These are phyloP conservation scores for Carex scoparia DNA, from an alignment of 176 grass and related monocot genomes.

Conservation along the genomic window DNA sequence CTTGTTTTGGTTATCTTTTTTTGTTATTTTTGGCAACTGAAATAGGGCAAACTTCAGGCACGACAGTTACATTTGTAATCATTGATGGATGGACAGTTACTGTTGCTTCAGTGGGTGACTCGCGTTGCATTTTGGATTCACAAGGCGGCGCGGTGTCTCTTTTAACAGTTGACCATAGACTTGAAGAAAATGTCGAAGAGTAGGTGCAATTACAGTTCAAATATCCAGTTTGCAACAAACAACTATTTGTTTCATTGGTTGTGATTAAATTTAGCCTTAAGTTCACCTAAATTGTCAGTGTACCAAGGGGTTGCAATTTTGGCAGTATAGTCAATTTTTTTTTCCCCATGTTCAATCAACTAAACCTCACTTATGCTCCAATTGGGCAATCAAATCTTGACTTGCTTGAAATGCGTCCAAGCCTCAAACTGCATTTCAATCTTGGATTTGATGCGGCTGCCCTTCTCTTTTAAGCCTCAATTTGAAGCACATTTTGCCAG, in stretches of 20 bases:
- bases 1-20: background rate
- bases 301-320: background rate
- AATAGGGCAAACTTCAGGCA: slow-evolving; percentile 86
- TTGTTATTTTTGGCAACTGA: slow-evolving; percentile 4
- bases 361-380: background rate
- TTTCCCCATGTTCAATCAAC: background rate
- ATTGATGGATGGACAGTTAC: slow-evolving; percentile 96
- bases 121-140: slow-evolving; percentile 89
- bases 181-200: slow-evolving; percentile 99
- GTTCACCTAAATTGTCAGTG: background rate
- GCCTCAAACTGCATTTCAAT: background rate
- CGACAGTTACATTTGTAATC: slow-evolving; percentile 90
- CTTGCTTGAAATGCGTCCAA: background rate
- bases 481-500: no score
- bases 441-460: background rate
- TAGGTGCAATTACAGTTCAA: slow-evolving; percentile 33
- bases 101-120: slow-evolving; percentile 92
- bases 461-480: no score
- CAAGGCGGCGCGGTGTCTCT: slow-evolving; percentile 67
- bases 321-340: background rate
- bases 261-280: background rate
- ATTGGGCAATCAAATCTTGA: background rate
- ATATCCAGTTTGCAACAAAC: background rate
- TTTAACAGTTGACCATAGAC: slow-evolving; percentile 84
- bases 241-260: background rate